A percentile compares a stretch with the other conserved stretches of the same genome.
Evolutionary conservation across 306 rosid species (phyloP).

Genomic region (Begonia peltatifolia): DNA sequence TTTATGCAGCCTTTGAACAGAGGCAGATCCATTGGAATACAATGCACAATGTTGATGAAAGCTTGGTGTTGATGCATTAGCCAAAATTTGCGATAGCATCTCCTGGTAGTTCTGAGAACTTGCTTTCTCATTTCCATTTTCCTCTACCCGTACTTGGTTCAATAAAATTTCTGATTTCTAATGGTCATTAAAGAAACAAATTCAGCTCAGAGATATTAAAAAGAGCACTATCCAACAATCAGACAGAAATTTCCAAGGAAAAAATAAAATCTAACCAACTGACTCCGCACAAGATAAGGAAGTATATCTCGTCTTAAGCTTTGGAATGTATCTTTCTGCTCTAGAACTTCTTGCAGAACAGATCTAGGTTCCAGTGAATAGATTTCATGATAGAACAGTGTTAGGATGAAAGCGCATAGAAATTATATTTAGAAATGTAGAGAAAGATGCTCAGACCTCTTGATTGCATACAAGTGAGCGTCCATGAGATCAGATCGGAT

Average conservation of each 20-base stretch:
- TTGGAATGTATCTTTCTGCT: conserved; percentile 48
- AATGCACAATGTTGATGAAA: conserved; percentile 44
- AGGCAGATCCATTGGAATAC: conserved; percentile 32
- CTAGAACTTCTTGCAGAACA: conserved; percentile 71
- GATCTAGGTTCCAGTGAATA: conserved; percentile 34
- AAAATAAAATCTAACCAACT: conserved; percentile 55
- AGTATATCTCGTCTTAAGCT: conserved; percentile 80
- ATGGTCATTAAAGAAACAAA: conserved; percentile 22
- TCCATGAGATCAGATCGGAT: conserved; percentile 94
- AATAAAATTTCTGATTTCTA: conserved; percentile 63
- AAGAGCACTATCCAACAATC: conserved; percentile 9
- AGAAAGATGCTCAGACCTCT: conserved; percentile 38
- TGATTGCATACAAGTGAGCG: conserved; percentile 88
- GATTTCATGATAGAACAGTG: conserved; percentile 9
- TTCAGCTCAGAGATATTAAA: neutral
- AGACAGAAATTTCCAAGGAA: conserved; percentile 11
- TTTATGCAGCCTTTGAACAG: conserved; percentile 53
- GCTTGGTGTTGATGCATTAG: conserved; percentile 68
- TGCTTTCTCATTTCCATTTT: conserved; percentile 57
- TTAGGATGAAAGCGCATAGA: conserved; percentile 7
- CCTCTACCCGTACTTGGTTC: conserved; percentile 57
- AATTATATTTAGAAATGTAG: conserved; percentile 5
- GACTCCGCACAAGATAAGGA: conserved; percentile 93
- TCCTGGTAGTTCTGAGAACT: conserved; percentile 47
- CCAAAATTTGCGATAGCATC: conserved; percentile 47